phyloP scores from a whole-genome alignment of 106 monocot species.

The Phalaenopsis equestris region DNA sequence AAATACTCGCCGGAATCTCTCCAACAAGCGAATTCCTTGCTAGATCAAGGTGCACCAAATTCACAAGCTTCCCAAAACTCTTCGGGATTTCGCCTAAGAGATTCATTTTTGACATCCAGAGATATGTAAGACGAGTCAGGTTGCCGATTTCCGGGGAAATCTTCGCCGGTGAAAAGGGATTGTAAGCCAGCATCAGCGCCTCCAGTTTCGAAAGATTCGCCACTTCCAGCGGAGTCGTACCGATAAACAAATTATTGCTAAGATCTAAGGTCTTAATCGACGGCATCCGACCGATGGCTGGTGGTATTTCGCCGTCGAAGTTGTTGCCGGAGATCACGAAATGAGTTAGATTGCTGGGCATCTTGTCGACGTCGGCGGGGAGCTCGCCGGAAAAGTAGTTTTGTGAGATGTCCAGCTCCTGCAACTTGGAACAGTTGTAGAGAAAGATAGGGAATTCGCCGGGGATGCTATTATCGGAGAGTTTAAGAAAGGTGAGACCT shows the following conservation, averaged over 20 bases:
- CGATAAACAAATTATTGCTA: constrained; percentile 42
- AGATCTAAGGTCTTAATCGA: constrained; percentile 21
- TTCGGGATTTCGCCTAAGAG: constrained; percentile 42
- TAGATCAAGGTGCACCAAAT: constrained; percentile 37
- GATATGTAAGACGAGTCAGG: constrained; percentile 27
- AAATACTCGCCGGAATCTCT: constrained; percentile 32
- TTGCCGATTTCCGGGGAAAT: constrained; percentile 39
- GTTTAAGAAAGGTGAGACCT: constrained; percentile 36
- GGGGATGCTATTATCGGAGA: constrained; percentile 42
- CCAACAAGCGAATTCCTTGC: constrained; percentile 32
- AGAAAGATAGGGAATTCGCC: constrained; percentile 37
- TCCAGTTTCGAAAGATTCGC: constrained; percentile 26
- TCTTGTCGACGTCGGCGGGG: constrained; percentile 26
- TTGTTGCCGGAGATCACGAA: constrained; percentile 39
- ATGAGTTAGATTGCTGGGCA: constrained; percentile 11
- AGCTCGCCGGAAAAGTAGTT: constrained; percentile 45
- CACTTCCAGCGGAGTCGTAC: constrained; percentile 34
- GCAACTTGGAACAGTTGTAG: constrained; percentile 41
- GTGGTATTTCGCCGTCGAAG: constrained; percentile 50
- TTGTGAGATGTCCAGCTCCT: constrained; percentile 42
- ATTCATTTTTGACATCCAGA: constrained; percentile 29
- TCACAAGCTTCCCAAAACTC: constrained; percentile 16
- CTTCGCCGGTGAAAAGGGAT: constrained; percentile 25
- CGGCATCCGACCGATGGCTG: constrained; percentile 21
- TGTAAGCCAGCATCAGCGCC: constrained; percentile 27